A percentile compares a stretch with the other conserved stretches of the same genome.
These are phyloP conservation scores for Lithospermum erythrorhizon DNA, from an alignment of 257 asterid species.

Conservation along the genomic window DNA sequence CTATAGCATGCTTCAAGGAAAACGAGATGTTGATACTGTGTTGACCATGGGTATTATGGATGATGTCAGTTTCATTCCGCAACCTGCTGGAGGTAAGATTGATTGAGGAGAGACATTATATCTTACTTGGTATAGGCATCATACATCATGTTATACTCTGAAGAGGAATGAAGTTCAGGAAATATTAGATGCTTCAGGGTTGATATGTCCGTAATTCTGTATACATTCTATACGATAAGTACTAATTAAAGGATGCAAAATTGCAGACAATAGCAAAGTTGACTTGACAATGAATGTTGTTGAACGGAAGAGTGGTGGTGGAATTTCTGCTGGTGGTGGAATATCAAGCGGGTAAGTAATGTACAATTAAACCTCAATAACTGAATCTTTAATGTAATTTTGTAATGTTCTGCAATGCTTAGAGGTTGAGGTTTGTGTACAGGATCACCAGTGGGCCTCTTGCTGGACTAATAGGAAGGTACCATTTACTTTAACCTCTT, in stretches of 20 bases:
- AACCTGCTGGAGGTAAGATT: slow-evolving; percentile 80
- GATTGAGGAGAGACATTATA: not conserved
- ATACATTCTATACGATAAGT: not conserved
- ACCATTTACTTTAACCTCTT: not conserved
- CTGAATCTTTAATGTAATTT: not conserved
- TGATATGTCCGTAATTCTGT: not conserved
- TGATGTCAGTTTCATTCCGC: slow-evolving; percentile 92
- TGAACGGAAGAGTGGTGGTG: slow-evolving; percentile 87
- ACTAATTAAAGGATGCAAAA: slow-evolving; percentile 11
- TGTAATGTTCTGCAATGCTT: not conserved
- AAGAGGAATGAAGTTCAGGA: not conserved
- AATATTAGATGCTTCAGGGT: not conserved
- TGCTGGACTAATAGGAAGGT: slow-evolving; percentile 98
- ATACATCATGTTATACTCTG: not conserved
- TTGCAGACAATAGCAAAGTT: slow-evolving; percentile 71
- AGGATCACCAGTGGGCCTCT: slow-evolving; percentile 96
- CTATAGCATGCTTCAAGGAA: slow-evolving; percentile 97
- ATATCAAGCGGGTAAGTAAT: slow-evolving; percentile 89
- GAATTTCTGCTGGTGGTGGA: slow-evolving; percentile 97
- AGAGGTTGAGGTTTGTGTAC: slow-evolving; percentile 12
- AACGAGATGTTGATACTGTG: slow-evolving; percentile 89
- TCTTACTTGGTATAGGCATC: not conserved
- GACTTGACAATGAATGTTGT: slow-evolving; percentile 88
- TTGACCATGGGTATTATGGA: slow-evolving; percentile 96
- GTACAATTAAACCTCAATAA: not conserved